Evolutionary conservation across 305 asterid genomes (phyloP), one percentile per base, ranked within the genome.

Genomic region (Striga hermonthica): DNA sequence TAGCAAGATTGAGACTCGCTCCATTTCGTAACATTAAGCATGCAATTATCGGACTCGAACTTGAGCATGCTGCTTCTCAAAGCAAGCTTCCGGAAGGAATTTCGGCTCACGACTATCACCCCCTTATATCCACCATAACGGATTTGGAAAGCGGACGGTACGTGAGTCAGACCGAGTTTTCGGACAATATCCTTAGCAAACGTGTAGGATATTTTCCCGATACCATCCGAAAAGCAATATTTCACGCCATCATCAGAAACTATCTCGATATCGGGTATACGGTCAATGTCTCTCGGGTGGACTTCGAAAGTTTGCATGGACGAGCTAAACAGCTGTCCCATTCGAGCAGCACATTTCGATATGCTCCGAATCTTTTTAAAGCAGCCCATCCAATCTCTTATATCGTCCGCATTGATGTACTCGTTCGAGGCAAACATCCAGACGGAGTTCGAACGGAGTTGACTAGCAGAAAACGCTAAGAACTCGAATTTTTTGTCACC

Each of bases 351-450:
- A 73, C 95, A 90, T 77, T 92, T 92, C 1, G 97, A 83, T 50
- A 90, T 69, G 62, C 89, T 90, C 5, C 91, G 80, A 34, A 92
- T 92, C 77, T 82, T 79, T 63, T 66, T 83, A 73, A 92, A 92
- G 75, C 89, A 83, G 13, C 98, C 97, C 98, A 92, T 92, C 98
- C 98, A 92, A 50, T 84, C 79, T 76, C 96, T 75, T 61, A 92
- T 90, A 67, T 84, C 84, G 34, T 83, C 86, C 10, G 94, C 90
- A 81, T 75, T 82, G 45, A 86, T 58, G 50, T 73, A 55, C 36
- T 87, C 86, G 38, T 90, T 92, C 0, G 98, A 90, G 72, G 97
- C 96, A 84, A 92, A 87, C 97, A 92, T 92, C 98, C 98, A 92
- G 60, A 87, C 91, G 0, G 97, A 78, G 67, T 84, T 90, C 7